Evolutionary conservation across 768 basidiomycete species (phyloP).

Genomic region (Omphalotus guepiniiformis): DNA sequence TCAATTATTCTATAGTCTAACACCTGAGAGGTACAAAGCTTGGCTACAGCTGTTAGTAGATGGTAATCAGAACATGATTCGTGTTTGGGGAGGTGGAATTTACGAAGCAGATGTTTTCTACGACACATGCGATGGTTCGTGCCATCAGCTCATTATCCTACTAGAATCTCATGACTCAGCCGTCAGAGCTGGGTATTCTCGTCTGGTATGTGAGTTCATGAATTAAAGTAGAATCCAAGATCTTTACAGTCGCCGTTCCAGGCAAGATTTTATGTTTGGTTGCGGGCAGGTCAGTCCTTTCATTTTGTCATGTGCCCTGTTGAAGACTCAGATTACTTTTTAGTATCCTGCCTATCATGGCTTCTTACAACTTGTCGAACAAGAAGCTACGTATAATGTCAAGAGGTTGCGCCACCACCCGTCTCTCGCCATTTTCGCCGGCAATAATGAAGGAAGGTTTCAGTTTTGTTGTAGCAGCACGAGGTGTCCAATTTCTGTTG

Average conservation of each 20-base stretch:
- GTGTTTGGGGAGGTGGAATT: conserved; percentile 93
- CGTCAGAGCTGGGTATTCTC: conserved; percentile 7
- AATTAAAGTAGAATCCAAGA: background rate
- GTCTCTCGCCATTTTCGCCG: conserved; percentile 79
- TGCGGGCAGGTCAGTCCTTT: conserved; percentile 70
- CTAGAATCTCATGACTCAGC: background rate
- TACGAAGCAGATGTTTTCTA: conserved; percentile 85
- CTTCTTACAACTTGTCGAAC: conserved; percentile 65
- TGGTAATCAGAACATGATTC: conserved; percentile 70
- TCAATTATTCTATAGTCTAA: conserved; percentile 28
- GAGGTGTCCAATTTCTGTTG: conserved; percentile 58
- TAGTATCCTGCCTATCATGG: conserved; percentile 88
- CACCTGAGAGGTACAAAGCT: conserved; percentile 55
- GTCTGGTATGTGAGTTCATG: background rate
- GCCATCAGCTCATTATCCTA: conserved; percentile 6
- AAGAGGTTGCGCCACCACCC: conserved; percentile 84
- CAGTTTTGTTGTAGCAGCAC: background rate
- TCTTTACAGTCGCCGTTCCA: conserved; percentile 56
- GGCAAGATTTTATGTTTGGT: conserved; percentile 98
- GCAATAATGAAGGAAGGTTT: conserved; percentile 8
- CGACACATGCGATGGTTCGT: conserved; percentile 69
- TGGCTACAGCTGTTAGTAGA: conserved; percentile 86
- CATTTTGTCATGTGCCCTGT: background rate
- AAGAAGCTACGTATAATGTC: conserved; percentile 82
- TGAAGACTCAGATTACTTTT: background rate